phyloP scores from a whole-genome alignment of 177 flowering plant species.

The Vitis hybrid region DNA sequence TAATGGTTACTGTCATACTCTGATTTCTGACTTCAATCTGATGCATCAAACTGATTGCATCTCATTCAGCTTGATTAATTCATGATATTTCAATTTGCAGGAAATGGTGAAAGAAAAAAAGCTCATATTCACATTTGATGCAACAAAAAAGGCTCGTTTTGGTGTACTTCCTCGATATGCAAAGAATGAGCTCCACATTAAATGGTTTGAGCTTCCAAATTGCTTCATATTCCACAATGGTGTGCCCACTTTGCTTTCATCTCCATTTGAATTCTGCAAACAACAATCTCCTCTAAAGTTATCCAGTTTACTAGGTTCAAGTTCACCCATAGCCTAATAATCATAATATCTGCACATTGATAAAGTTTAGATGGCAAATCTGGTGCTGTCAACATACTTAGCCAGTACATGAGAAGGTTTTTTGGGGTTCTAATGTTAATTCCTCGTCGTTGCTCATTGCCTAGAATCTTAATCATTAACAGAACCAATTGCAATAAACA shows the following conservation, averaged over 20 bases:
- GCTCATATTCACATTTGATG: conserved; percentile 70
- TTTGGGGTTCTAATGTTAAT: too few species aligned
- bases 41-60: neutral
- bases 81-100: conserved; percentile 35
- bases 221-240: conserved; percentile 98
- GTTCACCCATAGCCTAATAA: too few species aligned
- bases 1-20: neutral
- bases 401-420: too few species aligned
- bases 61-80: conserved; percentile 3
- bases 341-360: too few species aligned
- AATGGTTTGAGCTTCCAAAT: conserved; percentile 98
- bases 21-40: neutral
- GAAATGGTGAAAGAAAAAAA: conserved; percentile 88
- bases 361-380: too few species aligned
- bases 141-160: conserved; percentile 79
- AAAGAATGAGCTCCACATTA: conserved; percentile 73
- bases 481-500: too few species aligned
- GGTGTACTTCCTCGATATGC: conserved; percentile 94
- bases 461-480: too few species aligned
- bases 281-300: too few species aligned
- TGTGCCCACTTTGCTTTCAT: conserved; percentile 20
- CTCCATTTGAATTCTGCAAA: neutral
- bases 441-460: too few species aligned
- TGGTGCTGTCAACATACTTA: too few species aligned
- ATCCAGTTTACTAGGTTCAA: too few species aligned